Base-by-base conservation (phyloP, 2,329 filamentous ascomycete genomes). In the Cladosporium sp. region DNA sequence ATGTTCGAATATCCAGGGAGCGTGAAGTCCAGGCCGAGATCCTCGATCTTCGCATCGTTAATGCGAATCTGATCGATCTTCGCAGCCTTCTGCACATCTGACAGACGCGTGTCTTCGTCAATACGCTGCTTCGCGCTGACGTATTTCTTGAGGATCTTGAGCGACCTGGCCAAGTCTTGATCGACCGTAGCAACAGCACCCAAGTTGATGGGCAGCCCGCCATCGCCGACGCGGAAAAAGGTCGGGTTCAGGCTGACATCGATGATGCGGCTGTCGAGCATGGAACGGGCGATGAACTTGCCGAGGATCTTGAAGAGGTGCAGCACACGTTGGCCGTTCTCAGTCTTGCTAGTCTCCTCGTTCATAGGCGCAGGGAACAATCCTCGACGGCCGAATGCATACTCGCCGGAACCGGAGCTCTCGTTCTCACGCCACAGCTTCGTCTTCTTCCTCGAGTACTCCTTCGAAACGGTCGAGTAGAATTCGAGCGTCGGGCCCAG, bases 211-310 rank as follows among this genome's bases (percentile, higher is more conserved):
- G 82, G 73, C 13, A 74, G 74, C 12, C 74, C 78, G 39, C 77
- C 80, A 60, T 95, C 88, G 13, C 88, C 89, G 57, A 96, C 88
- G 52, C 92, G 88, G 83, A 99, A 99, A 74, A 99, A 96, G 5
- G 90, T 95, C 1, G 93, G 88, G 65, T 96, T 99, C 72, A 99
- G 92, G 50, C 92, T 93, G 58, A 99, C 84, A 63, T 99, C 93
- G 59, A 99, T 96, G 66, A 99, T 97, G 48, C 93, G 83, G 1
- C 92, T 96, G 67, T 99, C 93, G 47, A 99, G 85, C 93, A 99
- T 97, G 0, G 93, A 96, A 44, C 93, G 84, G 24, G 95, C 93
- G 42, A 97, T 91, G 67, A 99, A 99, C 65, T 96, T 97, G 60
- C 93, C 93, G 18, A 99, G 84, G 64, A 92, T 86, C 69, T 86